Evolutionary conservation across 2,329 filamentous ascomycete species (phyloP), one percentile per base, ranked within the genome.

Genomic region (Coniochaeta prunicola): DNA sequence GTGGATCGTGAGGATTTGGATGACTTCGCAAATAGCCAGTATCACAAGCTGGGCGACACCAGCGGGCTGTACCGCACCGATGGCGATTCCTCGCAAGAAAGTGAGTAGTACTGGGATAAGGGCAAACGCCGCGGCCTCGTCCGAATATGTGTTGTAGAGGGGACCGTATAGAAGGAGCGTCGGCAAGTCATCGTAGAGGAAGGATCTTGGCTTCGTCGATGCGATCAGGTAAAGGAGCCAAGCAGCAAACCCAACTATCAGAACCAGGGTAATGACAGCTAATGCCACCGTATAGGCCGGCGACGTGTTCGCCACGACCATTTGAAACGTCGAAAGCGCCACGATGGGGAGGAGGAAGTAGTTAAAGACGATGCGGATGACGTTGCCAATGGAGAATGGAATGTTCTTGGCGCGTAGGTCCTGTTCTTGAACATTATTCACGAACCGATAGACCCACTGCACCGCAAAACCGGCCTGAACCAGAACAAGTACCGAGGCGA

Each of bases 121-220:
- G 7, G 93, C 92, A 72, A 96, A 99, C 0, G 91, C 87, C 8
- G 93, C 91, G 0, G 92, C 91, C 70, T 93, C 90, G 71, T 99
- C 94, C 26, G 90, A 94, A 71, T 96, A 97, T 0, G 94, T 99
- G 74, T 99, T 99, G 74, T 99, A 99, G 8, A 99, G 78, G 5
- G 94, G 91, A 0, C 94, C 94, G 66, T 96, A 97, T 1, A 91
- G 81, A 2, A 99, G 80, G 9, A 97, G 86, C 0, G 91, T 97
- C 7, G 91, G 86, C 55, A 99, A 80, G 68, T 97, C 92, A 73
- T 99, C 94, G 70, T 97, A 99, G 10, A 99, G 80, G 64, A 91
- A 89, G 1, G 91, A 89, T 61, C 92, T 87, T 6, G 92, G 92
- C 63, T 89, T 87, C 0, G 91, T 94, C 26, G 80, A 85, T 59